Evolutionary conservation across 2,329 filamentous ascomycete genomes (phyloP), one percentile per base, ranked within the genome.

Genomic region (Raffaelea deltoideospora): DNA sequence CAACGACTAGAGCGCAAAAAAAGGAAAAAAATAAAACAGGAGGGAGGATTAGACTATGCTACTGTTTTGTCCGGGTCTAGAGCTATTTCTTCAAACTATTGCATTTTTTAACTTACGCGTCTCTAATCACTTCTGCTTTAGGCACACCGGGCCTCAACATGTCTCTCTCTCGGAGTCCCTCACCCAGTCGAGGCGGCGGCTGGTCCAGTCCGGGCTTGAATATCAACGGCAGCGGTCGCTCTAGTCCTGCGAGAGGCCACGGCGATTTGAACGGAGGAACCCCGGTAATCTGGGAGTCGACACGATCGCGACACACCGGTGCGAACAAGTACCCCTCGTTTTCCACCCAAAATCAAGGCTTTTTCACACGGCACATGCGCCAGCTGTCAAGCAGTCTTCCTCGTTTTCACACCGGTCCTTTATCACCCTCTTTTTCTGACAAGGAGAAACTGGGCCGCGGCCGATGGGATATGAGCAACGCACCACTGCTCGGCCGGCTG

Each of bases 161-260:
- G 87, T 82, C 82, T 47, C 63, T 88, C 44, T 90, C 86, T 47
- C 76, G 85, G 59, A 92, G 84, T 53, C 84, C 87, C 35, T 94
- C 85, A 38, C 88, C 87, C 43, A 71, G 76, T 44, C 79, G 76
- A 43, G 80, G 81, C 50, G 85, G 84, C 53, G 86, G 86, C 48
- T 95, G 88, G 87, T 76, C 83, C 39, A 90, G 79, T 59, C 85
- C 81, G 38, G 83, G 78, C 45, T 68, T 84, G 52, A 79, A 74
- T 51, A 76, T 80, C 42, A 76, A 73, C 45, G 56, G 62, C 40
- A 83, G 79, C 54, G 79, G 79, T 43, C 69, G 72, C 46, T 73
- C 74, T 27, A 85, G 76, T 53, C 79, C 82, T 47, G 61, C 58
- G 50, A 67, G 57, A 53, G 58, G 50, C 56, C 67, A 57, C 52